Evolutionary conservation across 805 yeast genomes (phyloP).

Genomic region (Pichia pseudocactophila): DNA sequence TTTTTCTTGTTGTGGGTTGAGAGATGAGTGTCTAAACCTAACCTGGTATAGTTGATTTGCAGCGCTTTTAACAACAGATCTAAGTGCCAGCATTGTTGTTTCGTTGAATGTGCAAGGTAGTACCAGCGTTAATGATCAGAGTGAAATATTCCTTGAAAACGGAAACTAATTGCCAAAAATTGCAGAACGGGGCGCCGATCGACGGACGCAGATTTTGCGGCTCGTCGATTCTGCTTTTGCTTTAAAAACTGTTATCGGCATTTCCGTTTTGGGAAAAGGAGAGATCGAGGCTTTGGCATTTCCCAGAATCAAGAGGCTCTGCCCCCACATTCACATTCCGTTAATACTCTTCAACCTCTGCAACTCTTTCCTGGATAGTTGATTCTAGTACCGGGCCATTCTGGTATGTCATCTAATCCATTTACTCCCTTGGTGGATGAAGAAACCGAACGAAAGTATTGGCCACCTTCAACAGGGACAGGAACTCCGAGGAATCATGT

Average conservation of each 20-base stretch:
- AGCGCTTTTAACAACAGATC: background rate
- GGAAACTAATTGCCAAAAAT: too few relatives aligned
- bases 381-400: too few relatives aligned
- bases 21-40: constrained; percentile 29
- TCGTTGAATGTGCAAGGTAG: too few relatives aligned
- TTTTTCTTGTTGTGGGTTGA: constrained; percentile 25
- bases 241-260: background rate
- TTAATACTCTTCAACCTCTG: too few relatives aligned
- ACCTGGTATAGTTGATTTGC: constrained; percentile 29
- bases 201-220: background rate
- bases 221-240: background rate
- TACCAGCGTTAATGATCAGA: background rate
- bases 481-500: too few relatives aligned
- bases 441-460: too few relatives aligned
- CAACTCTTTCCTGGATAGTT: too few relatives aligned
- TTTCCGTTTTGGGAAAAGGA: background rate
- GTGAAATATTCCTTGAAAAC: background rate
- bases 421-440: too few relatives aligned
- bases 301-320: too few relatives aligned
- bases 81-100: constrained; percentile 1
- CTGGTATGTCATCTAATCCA: too few relatives aligned
- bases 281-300: background rate
- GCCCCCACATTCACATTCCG: too few relatives aligned
- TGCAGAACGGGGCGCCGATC: background rate
- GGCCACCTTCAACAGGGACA: too few relatives aligned